Evolutionary conservation across 2,329 filamentous ascomycete species (phyloP), one percentile per base, ranked within the genome.

Genomic region (Colletotrichum sp.): DNA sequence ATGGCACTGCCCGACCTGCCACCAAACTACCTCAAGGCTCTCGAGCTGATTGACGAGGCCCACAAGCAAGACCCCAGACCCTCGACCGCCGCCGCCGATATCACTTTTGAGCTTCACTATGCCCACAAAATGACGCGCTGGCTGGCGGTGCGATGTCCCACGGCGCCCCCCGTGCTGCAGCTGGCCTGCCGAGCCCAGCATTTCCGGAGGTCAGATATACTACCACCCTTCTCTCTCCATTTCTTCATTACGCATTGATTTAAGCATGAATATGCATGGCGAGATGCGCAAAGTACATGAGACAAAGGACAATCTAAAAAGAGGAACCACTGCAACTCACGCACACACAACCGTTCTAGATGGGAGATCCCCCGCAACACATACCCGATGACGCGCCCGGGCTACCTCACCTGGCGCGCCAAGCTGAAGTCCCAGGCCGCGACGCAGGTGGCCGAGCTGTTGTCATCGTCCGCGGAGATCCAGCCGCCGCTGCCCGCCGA

Each of bases 131-230:
- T 96, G 93, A 95, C 93, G 66, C 85, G 87, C 36, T 97, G 94
- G 89, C 92, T 98, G 36, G 82, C 87, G 10, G 85, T 89, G 18
- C 91, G 92, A 77, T 85, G 85, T 10, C 92, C 94, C 0, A 79
- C 87, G 32, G 92, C 95, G 2, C 92, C 93, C 3, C 92, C 93
- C 2, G 85, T 91, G 28, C 88, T 98, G 70, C 91, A 91, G 77
- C 88, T 97, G 62, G 95, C 95, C 22, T 94, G 96, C 78, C 93
- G 95, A 78, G 95, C 95, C 13, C 95, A 97, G 83, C 95, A 98
- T 84, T 94, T 97, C 80, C 91, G 93, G 69, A 92, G 94, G 85
- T 90, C 15, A 78, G 60, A 55, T n/a, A 55, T 1, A 25, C 25
- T 15, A 15, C 52, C 52, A 56, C 27, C 15, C 52, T 28, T 12